Evolutionary conservation across 208 protist genomes (phyloP).

Genomic region (Leishmania arabica): DNA sequence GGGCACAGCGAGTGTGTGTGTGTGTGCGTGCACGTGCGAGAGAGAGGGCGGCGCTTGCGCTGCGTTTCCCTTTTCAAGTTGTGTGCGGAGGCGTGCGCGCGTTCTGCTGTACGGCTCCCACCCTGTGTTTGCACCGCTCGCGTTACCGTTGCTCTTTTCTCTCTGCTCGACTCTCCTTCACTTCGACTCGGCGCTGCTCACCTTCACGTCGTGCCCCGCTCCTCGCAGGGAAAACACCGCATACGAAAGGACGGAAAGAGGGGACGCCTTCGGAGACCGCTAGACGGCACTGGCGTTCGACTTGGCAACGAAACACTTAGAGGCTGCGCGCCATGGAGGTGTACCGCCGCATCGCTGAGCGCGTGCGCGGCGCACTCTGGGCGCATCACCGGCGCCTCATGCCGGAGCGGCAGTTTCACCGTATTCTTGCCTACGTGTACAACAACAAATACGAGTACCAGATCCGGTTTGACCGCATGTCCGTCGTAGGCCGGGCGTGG

Average conservation of each 20-base stretch:
- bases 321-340: constrained; percentile 70
- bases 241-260: neutral
- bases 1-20: neutral
- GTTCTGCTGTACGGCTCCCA: neutral
- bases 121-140: neutral
- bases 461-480: constrained; percentile 91
- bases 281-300: neutral
- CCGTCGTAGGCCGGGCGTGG: constrained; percentile 80
- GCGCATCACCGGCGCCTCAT: constrained; percentile 92
- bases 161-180: neutral
- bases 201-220: neutral
- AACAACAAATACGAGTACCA: constrained; percentile 95
- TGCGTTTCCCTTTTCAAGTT: neutral
- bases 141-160: neutral
- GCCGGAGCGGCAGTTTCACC: constrained; percentile 90
- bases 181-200: too few relatives aligned
- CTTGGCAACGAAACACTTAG: neutral
- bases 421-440: constrained; percentile 93
- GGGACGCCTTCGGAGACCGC: neutral
- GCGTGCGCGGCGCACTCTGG: constrained; percentile 90
- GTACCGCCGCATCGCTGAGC: constrained; percentile 88
- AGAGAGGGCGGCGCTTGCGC: neutral
- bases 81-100: neutral
- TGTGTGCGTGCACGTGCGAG: neutral
- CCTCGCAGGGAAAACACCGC: neutral